phyloP scores from a whole-genome alignment of 208 protist species.

The Crithidia mellificae region DNA sequence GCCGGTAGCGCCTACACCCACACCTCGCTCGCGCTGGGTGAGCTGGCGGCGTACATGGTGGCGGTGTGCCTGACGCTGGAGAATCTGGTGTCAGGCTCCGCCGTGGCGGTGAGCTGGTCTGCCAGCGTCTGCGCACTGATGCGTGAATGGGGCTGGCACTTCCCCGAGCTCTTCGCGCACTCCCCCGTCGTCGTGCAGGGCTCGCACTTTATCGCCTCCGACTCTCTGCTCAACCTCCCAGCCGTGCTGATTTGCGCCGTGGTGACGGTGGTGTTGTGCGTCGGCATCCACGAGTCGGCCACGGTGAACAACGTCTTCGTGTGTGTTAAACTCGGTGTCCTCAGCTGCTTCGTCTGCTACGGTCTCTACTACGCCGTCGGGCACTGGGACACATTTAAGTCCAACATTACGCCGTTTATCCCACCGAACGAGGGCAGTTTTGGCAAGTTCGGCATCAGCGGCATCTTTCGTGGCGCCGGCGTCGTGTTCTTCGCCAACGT shows the following conservation, averaged over 20 bases:
- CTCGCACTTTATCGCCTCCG: constrained; percentile 13
- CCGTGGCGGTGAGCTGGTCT: constrained; percentile 27
- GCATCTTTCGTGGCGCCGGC: constrained; percentile 24
- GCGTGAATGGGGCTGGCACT: constrained; percentile 22
- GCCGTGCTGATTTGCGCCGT: constrained; percentile 21
- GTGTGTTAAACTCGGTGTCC: constrained; percentile 18
- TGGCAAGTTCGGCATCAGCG: constrained; percentile 21
- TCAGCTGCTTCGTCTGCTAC: constrained; percentile 26
- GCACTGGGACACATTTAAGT: constrained; percentile 20
- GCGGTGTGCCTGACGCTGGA: constrained; percentile 23
- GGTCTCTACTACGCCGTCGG: constrained; percentile 19
- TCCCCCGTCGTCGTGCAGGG: constrained; percentile 4
- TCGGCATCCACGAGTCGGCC: constrained; percentile 24
- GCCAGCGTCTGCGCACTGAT: constrained; percentile 24
- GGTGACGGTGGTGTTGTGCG: constrained; percentile 17
- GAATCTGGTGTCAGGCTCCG: constrained; percentile 21
- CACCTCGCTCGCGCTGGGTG: constrained; percentile 10
- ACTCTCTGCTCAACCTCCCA: constrained; percentile 13
- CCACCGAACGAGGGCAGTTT: constrained; percentile 15
- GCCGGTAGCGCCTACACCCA: constrained; percentile 24
- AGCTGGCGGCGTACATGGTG: constrained; percentile 28
- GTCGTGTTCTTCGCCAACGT: constrained; percentile 32
- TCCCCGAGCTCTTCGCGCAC: constrained; percentile 9
- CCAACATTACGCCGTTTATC: constrained; percentile 21
- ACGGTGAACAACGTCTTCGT: constrained; percentile 26